phyloP scores from a whole-genome alignment of 257 asterid species.

The Solanum dulcamara region DNA sequence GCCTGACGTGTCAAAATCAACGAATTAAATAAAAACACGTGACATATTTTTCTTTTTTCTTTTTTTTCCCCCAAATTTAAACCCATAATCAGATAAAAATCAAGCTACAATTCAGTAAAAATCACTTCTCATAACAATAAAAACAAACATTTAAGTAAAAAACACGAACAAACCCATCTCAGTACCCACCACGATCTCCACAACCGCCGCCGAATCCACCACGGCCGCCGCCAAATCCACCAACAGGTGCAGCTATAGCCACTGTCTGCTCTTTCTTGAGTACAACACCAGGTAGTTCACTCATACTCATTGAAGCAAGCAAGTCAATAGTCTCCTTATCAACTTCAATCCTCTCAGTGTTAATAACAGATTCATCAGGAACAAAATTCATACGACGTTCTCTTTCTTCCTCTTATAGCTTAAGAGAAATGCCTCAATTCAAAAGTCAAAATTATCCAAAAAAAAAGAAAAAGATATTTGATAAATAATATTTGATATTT shows the following conservation, averaged over 20 bases:
- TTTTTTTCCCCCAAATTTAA: background rate
- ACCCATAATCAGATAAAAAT: background rate
- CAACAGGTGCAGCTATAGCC: slow-evolving; percentile 7
- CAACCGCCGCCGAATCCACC: slow-evolving; percentile 16
- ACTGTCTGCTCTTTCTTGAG: slow-evolving; percentile 24
- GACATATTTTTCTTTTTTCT: too few species aligned
- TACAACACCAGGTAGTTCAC: slow-evolving; percentile 48
- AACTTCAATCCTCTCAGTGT: slow-evolving; percentile 42
- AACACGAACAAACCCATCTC: background rate
- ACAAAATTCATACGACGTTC: slow-evolving; percentile 77
- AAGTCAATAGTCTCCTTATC: slow-evolving; percentile 61
- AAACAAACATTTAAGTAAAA: background rate
- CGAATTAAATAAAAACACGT: too few species aligned
- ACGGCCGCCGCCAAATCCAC: slow-evolving; percentile 24
- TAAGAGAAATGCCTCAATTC: slow-evolving; percentile 63
- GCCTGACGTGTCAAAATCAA: too few species aligned
- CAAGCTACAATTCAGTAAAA: background rate
- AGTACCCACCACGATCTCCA: background rate
- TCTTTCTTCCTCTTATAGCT: slow-evolving; percentile 72
- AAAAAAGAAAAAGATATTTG: too few species aligned
- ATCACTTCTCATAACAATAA: background rate
- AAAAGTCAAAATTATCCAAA: too few species aligned
- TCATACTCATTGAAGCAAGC: slow-evolving; percentile 46
- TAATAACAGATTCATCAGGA: slow-evolving; percentile 55
- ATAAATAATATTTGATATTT: too few species aligned